Percentiles rank a stretch among this genome's conserved stretches.
Evolutionary conservation across 2,329 filamentous ascomycete species (phyloP).

Genomic region (Hymenotorrendiella dingleyae): DNA sequence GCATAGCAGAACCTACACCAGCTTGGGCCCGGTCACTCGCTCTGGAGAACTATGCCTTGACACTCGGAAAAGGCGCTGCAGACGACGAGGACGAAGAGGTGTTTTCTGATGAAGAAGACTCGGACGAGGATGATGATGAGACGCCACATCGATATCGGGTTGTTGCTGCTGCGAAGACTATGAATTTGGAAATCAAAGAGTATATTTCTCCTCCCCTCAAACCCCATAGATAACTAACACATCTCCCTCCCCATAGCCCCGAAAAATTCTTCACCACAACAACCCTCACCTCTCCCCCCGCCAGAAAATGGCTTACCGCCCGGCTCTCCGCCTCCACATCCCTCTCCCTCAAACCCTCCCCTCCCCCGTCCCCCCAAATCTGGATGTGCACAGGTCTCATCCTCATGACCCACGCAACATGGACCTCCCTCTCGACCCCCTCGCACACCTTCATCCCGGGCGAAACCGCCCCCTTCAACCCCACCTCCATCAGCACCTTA

Average conservation of each 20-base stretch:
- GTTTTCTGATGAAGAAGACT: slow-evolving; percentile 6
- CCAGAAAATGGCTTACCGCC: slow-evolving; percentile 20
- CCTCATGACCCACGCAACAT: slow-evolving; percentile 24
- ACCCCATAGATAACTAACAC: background rate
- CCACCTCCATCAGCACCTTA: slow-evolving; percentile 13
- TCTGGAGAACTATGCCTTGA: slow-evolving; percentile 20
- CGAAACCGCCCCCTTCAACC: slow-evolving; percentile 18
- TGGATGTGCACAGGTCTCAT: slow-evolving; percentile 23
- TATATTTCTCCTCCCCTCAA: slow-evolving; percentile 1
- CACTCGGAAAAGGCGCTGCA: slow-evolving; percentile 13
- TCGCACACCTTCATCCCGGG: slow-evolving; percentile 13
- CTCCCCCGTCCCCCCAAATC: slow-evolving; percentile 9
- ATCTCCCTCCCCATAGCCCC: slow-evolving; percentile 1
- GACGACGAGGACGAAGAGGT: slow-evolving; percentile 7
- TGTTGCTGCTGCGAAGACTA: slow-evolving; percentile 19
- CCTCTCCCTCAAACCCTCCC: background rate
- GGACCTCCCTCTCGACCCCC: slow-evolving; percentile 16
- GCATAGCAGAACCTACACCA: slow-evolving; percentile 14
- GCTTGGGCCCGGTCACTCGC: slow-evolving; percentile 12
- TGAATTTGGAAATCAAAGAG: slow-evolving; percentile 20
- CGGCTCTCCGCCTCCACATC: slow-evolving; percentile 19
- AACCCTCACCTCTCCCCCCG: slow-evolving; percentile 15
- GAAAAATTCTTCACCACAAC: slow-evolving; percentile 17
- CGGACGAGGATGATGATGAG: slow-evolving; percentile 8
- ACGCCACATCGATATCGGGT: slow-evolving; percentile 20